phyloP scores from a whole-genome alignment of 176 grass and related monocot species.

The Cymbopogon citratus region DNA sequence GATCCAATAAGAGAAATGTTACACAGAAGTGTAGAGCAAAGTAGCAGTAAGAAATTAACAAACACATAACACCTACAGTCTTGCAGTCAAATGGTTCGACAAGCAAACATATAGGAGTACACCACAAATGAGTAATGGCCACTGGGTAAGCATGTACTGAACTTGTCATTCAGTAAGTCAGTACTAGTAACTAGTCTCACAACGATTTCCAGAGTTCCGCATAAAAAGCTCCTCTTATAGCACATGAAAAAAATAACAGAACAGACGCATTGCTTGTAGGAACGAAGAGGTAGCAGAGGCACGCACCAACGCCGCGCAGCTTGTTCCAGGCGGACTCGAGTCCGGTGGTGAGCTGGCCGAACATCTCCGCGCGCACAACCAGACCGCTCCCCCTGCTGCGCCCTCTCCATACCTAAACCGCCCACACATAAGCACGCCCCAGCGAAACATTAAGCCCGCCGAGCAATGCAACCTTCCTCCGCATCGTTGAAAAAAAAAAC shows the following conservation, averaged over 20 bases:
- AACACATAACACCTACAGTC: not conserved
- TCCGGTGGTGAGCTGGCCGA: conserved; percentile 87
- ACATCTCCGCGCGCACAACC: conserved; percentile 85
- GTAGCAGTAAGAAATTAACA: not conserved
- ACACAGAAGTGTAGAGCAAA: not conserved
- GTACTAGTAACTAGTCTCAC: too few relatives aligned
- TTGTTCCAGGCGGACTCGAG: conserved; percentile 98
- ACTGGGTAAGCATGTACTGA: not conserved
- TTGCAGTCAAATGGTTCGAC: not conserved
- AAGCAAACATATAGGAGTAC: not conserved
- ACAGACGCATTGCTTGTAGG: not conserved
- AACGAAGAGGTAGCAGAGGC: not conserved
- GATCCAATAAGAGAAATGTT: not conserved
- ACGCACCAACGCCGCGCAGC: conserved; percentile 69
- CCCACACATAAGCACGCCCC: not conserved
- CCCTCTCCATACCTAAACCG: conserved; percentile 5
- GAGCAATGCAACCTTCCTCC: not conserved
- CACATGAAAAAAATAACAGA: not conserved
- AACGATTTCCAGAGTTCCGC: too few relatives aligned
- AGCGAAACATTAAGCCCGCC: not conserved
- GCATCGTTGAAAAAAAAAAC: not conserved
- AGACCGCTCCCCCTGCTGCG: conserved; percentile 34
- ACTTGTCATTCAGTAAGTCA: not conserved
- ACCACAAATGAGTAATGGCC: not conserved
- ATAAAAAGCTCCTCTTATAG: too few relatives aligned